Base-by-base conservation (phyloP, 1,284 basidiomycete genomes). In the Moniliophthora roreri region DNA sequence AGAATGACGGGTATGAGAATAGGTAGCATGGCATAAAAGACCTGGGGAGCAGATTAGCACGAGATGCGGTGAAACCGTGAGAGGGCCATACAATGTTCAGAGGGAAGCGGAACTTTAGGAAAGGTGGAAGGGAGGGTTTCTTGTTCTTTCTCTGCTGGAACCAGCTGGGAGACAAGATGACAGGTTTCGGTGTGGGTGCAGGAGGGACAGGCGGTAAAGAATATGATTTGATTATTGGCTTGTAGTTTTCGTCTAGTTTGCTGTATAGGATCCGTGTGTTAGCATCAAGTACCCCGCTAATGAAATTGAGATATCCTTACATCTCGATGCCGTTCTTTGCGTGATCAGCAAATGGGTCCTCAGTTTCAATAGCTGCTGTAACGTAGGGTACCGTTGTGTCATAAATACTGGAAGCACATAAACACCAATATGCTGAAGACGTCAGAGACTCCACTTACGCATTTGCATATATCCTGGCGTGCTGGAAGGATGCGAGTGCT, bases 381-480 rank as follows among this genome's bases (percentile, higher is more conserved):
- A 81, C 66, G 59, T 84, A 90, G 1, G 86, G 85, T 1, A 89
- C 88, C 2, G 86, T 87, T 16, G 71, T 52, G 59, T 89, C 87
- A 59, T 86, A 80, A 26, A 86, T 69, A 11, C 74, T 72, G 50
- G 13, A 51, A 26, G 20, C 32, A 8, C 9, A 9, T 13, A 10
- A 18, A 9, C 26, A 26, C 39, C 1, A 21, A 6, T 34, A 16
- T 15, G 34, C 36, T 20, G 5, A 4, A n/a, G 7, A 24, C 15
- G 11, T 11, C 37, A 32, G 45, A 39, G 47, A 45, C 36, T 24
- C 24, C 78, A n/a, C n/a, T 63, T 53, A 81, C 78, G 81, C 78
- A 62, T 89, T 91, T 7, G 86, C 89, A 56, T 88, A 91, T 49
- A 93, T 76, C 51, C 79, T 73, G 35, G 88, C 69, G 34, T 78